Base-by-base conservation (phyloP, 2,329 filamentous ascomycete species). In the Metarhizium humberi region DNA sequence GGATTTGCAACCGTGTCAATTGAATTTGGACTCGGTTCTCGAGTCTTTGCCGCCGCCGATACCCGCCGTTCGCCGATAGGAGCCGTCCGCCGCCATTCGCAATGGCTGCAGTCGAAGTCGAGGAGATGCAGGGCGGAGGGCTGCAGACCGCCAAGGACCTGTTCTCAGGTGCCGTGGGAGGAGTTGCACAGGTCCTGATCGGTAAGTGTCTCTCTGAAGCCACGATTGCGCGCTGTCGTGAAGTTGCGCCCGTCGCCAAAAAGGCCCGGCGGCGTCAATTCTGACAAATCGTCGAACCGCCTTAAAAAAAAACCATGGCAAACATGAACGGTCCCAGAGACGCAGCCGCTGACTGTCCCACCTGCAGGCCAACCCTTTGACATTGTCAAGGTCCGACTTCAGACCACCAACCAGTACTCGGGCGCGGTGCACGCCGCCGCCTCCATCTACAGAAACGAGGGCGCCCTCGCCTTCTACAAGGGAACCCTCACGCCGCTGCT, bases 361-460 rank as follows among this genome's bases (percentile, higher is more conserved):
- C 25, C 25, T 25, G 25, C 65, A 86, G 83, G 84, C 66, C 84
- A 87, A 70, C 84, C 83, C 57, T 86, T 86, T 69, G 92, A 96
- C 78, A 97, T 96, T 61, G 87, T 99, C 76, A 99, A 99, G 76
- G 94, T 99, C 65, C 89, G 94, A 55, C 81, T 99, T 51, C 94
- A 99, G 73, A 99, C 94, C 16, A 88, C 87, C 54, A 85, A 80
- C 25, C 82, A 89, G 63, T 95, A 96, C 78, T 79, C 82, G 53
- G 86, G 83, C 61, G 94, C 94, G 53, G 73, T 95, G 50, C 80
- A 90, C 64, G 90, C 89, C 62, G 94, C 92, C 7, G 80, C 80
- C 52, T 83, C 87, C 60, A 97, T 99, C 75, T 90, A 90, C 73
- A 85, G 83, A 65, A 86, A 90, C 66, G 94, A 99, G 72, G 94